Percentiles rank a stretch among this genome's conserved stretches.
Conservation (phyloP, 78 protist genomes). For the Dictyostelium firmibasis region DNA sequence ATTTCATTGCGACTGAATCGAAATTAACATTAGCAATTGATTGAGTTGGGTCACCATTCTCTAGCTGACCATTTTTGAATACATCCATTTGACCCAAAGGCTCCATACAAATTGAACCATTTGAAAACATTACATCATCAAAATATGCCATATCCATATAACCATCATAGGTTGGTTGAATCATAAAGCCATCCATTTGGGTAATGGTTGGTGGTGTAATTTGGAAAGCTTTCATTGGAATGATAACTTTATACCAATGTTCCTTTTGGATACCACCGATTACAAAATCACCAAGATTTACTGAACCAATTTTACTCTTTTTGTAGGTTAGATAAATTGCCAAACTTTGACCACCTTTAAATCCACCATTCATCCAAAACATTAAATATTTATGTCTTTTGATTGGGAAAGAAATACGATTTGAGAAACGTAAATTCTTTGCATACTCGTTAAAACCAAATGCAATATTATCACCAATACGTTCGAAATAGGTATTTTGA, state of each 20-base stretch:
- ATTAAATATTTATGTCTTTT: neutral
- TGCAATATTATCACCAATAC: slow-evolving; percentile 1
- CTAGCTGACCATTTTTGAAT: neutral
- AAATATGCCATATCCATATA: neutral
- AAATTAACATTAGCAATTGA: neutral
- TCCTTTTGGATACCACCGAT: slow-evolving; percentile 1
- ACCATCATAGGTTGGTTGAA: neutral
- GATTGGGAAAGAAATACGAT: neutral
- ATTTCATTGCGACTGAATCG: neutral
- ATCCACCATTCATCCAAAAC: slow-evolving; percentile 24
- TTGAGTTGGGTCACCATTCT: neutral
- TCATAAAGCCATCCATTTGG: neutral
- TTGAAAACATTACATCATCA: neutral
- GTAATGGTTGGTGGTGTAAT: neutral
- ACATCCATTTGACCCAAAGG: neutral
- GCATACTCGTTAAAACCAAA: slow-evolving; percentile 5
- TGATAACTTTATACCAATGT: neutral
- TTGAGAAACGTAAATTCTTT: neutral
- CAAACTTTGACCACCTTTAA: neutral
- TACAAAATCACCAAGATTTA: neutral
- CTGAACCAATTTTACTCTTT: neutral
- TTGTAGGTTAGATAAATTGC: neutral
- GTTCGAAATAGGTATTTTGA: neutral
- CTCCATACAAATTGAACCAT: slow-evolving; percentile 7
- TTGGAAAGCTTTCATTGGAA: slow-evolving; percentile 13